A percentile compares a stretch with the other conserved stretches of the same genome.
Evolutionary conservation across 176 grass and related monocot species (phyloP).

Genomic region (Triticum urartu): DNA sequence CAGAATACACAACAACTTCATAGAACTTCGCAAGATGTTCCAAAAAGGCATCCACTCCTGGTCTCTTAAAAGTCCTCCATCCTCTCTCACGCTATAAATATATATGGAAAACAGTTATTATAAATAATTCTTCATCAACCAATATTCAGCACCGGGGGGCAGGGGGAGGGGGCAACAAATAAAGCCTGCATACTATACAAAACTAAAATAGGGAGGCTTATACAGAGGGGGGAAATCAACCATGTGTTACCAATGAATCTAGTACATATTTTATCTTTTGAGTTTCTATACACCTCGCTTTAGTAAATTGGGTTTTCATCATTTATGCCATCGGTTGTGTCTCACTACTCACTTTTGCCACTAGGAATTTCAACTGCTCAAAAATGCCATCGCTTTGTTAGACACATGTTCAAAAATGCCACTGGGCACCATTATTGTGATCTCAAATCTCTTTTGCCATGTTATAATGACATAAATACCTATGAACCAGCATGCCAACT

Average conservation of each 20-base stretch:
- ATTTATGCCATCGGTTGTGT: too few relatives aligned
- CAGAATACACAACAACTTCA: constrained; percentile 98
- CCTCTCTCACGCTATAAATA: constrained; percentile 81
- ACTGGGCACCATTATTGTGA: too few relatives aligned
- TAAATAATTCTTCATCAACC: constrained; percentile 2
- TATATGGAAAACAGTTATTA: constrained; percentile 13
- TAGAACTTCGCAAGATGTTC: constrained; percentile 88
- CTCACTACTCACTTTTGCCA: too few relatives aligned
- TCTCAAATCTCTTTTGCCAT: too few relatives aligned
- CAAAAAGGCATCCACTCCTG: constrained; percentile 95
- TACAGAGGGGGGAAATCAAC: neutral
- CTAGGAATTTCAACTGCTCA: too few relatives aligned
- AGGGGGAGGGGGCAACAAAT: neutral
- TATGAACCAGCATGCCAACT: too few relatives aligned
- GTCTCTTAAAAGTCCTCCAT: constrained; percentile 98
- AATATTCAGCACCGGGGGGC: neutral
- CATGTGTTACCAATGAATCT: neutral
- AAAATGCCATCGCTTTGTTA: too few relatives aligned
- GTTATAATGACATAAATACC: too few relatives aligned
- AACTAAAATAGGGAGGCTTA: constrained; percentile 6
- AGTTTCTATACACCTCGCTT: neutral
- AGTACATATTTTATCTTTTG: neutral
- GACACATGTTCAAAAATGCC: too few relatives aligned
- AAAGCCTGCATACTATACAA: constrained; percentile 4
- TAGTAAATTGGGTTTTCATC: neutral